These are phyloP conservation scores for Leavenworthia alabamica DNA, from an alignment of 345 rosid species.

Conservation along the genomic window DNA sequence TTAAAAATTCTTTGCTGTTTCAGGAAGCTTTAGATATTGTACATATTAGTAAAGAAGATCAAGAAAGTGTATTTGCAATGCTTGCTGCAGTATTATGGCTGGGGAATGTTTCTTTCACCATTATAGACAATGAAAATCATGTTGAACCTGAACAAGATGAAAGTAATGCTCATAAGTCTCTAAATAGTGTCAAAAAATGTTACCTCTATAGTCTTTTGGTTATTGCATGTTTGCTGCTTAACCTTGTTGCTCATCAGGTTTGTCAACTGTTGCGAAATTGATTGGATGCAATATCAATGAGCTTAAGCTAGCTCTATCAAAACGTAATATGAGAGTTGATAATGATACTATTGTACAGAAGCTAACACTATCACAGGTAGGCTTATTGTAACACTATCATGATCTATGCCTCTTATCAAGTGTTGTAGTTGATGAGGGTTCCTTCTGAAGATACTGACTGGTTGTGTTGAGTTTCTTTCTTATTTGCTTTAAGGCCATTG, in stretches of 20 bases:
- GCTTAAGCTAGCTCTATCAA: slow-evolving; percentile 72
- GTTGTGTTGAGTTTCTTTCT: background rate
- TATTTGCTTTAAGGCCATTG: slow-evolving; percentile 56
- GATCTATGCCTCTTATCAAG: no score
- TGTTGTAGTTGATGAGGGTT: no score
- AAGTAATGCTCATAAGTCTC: slow-evolving; percentile 41
- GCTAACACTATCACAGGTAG: slow-evolving; percentile 79
- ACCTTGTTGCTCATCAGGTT: slow-evolving; percentile 37
- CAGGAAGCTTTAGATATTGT: slow-evolving; percentile 94
- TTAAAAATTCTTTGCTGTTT: slow-evolving; percentile 21
- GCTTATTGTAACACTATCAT: background rate
- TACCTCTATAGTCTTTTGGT: slow-evolving; percentile 1
- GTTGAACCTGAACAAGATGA: slow-evolving; percentile 75
- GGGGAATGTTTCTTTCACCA: slow-evolving; percentile 71
- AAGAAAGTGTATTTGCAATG: slow-evolving; percentile 90
- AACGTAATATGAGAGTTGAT: slow-evolving; percentile 87
- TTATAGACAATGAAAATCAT: slow-evolving; percentile 85
- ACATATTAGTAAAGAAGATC: slow-evolving; percentile 87
- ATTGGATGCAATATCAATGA: slow-evolving; percentile 62
- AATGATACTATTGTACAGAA: slow-evolving; percentile 84
- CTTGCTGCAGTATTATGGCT: slow-evolving; percentile 92
- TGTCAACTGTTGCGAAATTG: slow-evolving; percentile 62
- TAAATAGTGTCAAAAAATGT: background rate
- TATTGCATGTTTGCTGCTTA: slow-evolving; percentile 1
- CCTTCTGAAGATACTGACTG: background rate